These are phyloP conservation scores for Pseudoperonospora humuli DNA, from an alignment of 352 stramenopile species.

Conservation along the genomic window DNA sequence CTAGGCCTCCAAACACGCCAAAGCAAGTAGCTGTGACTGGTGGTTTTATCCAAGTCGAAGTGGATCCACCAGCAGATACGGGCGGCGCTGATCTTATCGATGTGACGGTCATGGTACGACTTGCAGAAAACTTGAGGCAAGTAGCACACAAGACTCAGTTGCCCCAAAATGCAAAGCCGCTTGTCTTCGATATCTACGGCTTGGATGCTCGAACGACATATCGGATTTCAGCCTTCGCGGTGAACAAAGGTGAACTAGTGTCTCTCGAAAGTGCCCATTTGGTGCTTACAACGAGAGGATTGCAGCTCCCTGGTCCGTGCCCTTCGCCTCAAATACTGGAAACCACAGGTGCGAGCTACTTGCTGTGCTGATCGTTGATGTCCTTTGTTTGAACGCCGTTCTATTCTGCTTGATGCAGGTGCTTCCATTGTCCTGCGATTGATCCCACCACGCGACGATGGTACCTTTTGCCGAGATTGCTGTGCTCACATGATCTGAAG, in stretches of 20 bases:
- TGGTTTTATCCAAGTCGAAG: conserved; percentile 13
- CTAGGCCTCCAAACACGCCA: conserved; percentile 6
- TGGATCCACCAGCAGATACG: conserved; percentile 25
- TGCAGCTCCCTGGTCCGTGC: conserved; percentile 31
- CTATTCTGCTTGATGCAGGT: conserved; percentile 12
- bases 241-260: conserved; percentile 14
- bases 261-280: conserved; percentile 15
- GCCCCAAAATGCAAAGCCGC: conserved; percentile 6
- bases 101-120: conserved; percentile 21
- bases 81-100: conserved; percentile 24
- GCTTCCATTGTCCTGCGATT: conserved; percentile 37
- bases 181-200: conserved; percentile 21
- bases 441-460: conserved; percentile 32
- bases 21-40: conserved; percentile 6
- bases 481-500: neutral
- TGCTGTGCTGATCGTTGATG: neutral
- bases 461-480: conserved; percentile 13
- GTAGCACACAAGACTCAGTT: conserved; percentile 5
- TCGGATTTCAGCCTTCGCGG: conserved; percentile 22
- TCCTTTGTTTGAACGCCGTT: neutral
- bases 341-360: conserved; percentile 27
- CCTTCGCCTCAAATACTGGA: conserved; percentile 32
- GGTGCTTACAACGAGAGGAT: conserved; percentile 10
- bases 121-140: conserved; percentile 1
- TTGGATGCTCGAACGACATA: conserved; percentile 33